Conservation (phyloP, 257 asterid genomes). For the Solanum sejunctum region DNA sequence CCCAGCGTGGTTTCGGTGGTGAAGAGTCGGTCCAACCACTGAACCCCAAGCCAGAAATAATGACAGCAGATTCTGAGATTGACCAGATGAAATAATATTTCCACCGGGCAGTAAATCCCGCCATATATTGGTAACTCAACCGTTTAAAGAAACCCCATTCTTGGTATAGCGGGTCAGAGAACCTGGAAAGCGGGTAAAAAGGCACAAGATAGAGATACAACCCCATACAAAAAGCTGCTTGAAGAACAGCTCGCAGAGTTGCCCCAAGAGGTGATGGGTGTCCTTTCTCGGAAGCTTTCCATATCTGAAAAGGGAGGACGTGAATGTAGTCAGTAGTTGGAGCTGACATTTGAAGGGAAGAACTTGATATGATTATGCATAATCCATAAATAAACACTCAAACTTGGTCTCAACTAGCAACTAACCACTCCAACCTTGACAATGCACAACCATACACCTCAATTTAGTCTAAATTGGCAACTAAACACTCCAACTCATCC, state of each 20-base stretch:
- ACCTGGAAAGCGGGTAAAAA: constrained; percentile 69
- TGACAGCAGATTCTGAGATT: constrained; percentile 79
- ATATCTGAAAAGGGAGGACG: constrained; percentile 34
- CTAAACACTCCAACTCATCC: no score
- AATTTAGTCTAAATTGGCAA: not conserved
- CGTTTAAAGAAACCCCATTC: constrained; percentile 85
- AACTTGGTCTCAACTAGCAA: not conserved
- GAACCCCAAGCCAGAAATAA: constrained; percentile 90
- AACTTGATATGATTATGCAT: not conserved
- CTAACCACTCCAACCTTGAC: not conserved
- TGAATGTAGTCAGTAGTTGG: not conserved
- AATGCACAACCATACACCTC: not conserved
- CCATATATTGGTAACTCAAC: constrained; percentile 76
- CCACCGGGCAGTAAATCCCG: constrained; percentile 91
- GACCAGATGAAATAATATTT: constrained; percentile 98
- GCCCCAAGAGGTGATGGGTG: constrained; percentile 73
- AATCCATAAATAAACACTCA: not conserved
- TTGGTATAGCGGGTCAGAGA: constrained; percentile 63
- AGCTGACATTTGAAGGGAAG: not conserved
- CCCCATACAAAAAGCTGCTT: constrained; percentile 87
- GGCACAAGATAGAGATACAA: constrained; percentile 77
- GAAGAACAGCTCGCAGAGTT: constrained; percentile 75
- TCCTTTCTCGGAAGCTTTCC: constrained; percentile 59
- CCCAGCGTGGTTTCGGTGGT: constrained; percentile 66
- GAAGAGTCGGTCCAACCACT: constrained; percentile 86